Evolutionary conservation across 2,329 filamentous ascomycete species (phyloP), one percentile per base, ranked within the genome.

Genomic region (Penicillium sp.): DNA sequence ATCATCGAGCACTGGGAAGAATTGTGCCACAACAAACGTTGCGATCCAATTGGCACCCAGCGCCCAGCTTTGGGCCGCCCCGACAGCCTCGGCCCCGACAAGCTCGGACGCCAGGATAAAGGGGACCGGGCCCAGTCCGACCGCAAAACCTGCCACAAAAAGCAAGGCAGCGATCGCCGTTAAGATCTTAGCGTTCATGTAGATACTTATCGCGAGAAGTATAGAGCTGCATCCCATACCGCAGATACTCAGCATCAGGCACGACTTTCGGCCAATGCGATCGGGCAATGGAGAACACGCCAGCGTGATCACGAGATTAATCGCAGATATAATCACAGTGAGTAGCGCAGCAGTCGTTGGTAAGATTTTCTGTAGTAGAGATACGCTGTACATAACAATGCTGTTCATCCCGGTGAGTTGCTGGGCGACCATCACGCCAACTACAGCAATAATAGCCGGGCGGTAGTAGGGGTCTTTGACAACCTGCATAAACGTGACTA

Each of bases 311-410:
- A 90, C 67, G 35, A 99, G 84, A 74, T 97, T 97, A 69, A 96
- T 84, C 12, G 86, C 82, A 0, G 91, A 96, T 56, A 97, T 91
- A 52, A 89, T 77, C 57, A 97, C 93, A 52, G 93, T 96, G 50
- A 99, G 82, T 1, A 95, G 77, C 0, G 88, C 88, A 0, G 92
- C 93, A 59, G 87, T 91, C 44, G 91, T 84, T 4, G 90, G 88
- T 0, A 99, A 83, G 1, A 97, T 82, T 60, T 86, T 86, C 31
- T 88, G 85, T 14, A 99, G 83, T 1, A 99, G 85, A 0, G 90
- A 91, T 6, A 97, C 94, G 2, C 92, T 96, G 75, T 99, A 99
- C 92, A 99, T 97, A 75, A 97, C 89, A 69, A 97, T 93, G 56
- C 89, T 93, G 82, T 99, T 97, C 77, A 97, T 93, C 44, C 91